A percentile compares a stretch with the other conserved stretches of the same genome.
Conservation (phyloP, 352 stramenopile species). For the Pythium pyrilobum region DNA sequence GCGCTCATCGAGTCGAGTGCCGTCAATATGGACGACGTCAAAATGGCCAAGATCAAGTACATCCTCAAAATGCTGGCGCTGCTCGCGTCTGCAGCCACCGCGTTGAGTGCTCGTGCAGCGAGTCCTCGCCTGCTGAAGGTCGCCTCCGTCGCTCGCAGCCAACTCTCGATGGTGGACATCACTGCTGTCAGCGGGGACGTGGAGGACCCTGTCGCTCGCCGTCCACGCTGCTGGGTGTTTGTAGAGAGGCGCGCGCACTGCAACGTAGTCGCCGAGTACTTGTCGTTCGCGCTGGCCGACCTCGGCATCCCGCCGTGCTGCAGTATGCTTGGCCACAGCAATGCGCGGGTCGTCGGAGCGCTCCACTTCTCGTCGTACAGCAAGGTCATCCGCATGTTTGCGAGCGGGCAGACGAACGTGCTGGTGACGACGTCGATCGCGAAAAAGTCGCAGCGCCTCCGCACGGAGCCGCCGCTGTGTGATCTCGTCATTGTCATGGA, state of each 20-base stretch:
- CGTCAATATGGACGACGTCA: slow-evolving; percentile 34
- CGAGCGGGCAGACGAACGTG: slow-evolving; percentile 41
- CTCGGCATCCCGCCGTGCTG: slow-evolving; percentile 49
- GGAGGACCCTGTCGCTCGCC: no score
- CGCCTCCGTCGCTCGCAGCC: slow-evolving; percentile 37
- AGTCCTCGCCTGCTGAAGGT: slow-evolving; percentile 58
- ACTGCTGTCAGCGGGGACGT: no score
- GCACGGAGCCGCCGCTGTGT: slow-evolving; percentile 37
- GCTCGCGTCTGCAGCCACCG: slow-evolving; percentile 26
- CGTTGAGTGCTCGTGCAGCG: slow-evolving; percentile 32
- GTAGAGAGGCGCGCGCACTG: slow-evolving; percentile 63
- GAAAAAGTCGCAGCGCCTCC: slow-evolving; percentile 39
- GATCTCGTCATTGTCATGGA: slow-evolving; percentile 78
- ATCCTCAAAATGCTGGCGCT: slow-evolving; percentile 61
- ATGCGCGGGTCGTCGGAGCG: slow-evolving; percentile 51
- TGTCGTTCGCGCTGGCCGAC: slow-evolving; percentile 40
- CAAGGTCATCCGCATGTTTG: slow-evolving; percentile 68
- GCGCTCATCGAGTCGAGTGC: slow-evolving; percentile 17
- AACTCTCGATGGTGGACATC: slow-evolving; percentile 41
- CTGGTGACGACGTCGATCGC: slow-evolving; percentile 80
- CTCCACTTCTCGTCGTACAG: slow-evolving; percentile 62
- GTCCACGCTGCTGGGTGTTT: slow-evolving; percentile 56
- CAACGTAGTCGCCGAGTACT: slow-evolving; percentile 70
- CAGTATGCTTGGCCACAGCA: slow-evolving; percentile 70
- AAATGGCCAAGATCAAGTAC: slow-evolving; percentile 30